Conservation (phyloP, 192 early-diverging fungal species). For the Geranomyces michiganensis region DNA sequence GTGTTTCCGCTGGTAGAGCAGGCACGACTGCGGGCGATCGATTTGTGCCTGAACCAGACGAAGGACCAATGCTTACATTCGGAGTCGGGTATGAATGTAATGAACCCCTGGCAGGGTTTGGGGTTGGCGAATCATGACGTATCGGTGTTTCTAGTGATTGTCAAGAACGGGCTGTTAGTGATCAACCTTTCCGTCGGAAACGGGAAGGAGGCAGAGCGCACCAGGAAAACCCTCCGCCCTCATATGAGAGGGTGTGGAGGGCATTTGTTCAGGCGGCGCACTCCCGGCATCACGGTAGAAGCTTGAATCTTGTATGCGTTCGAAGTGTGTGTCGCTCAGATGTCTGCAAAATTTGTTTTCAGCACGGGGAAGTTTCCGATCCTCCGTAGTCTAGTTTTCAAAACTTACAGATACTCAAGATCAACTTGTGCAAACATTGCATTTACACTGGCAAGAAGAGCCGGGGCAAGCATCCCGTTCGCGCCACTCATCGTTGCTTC, state of each 20-base stretch:
- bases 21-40: too few relatives aligned
- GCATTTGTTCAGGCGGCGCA: not conserved
- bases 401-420: constrained; percentile 4
- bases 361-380: not conserved
- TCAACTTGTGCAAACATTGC: not conserved
- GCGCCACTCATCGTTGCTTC: constrained; percentile 5
- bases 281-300: not conserved
- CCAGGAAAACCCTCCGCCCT: not conserved
- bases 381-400: not conserved
- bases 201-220: not conserved
- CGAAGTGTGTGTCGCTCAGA: not conserved
- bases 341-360: not conserved
- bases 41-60: too few relatives aligned
- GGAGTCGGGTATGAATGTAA: not conserved
- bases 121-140: not conserved
- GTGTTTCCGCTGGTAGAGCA: not conserved
- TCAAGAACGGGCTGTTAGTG: not conserved
- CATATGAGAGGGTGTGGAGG: not conserved
- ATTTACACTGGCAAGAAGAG: not conserved
- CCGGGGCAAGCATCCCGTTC: not conserved
- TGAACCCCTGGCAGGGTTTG: not conserved
- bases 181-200: not conserved
- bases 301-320: not conserved
- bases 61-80: not conserved
- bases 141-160: not conserved